Evolutionary conservation across 768 basidiomycete genomes (phyloP), one percentile per base, ranked within the genome.

Genomic region (Cyclocybe aegerita): DNA sequence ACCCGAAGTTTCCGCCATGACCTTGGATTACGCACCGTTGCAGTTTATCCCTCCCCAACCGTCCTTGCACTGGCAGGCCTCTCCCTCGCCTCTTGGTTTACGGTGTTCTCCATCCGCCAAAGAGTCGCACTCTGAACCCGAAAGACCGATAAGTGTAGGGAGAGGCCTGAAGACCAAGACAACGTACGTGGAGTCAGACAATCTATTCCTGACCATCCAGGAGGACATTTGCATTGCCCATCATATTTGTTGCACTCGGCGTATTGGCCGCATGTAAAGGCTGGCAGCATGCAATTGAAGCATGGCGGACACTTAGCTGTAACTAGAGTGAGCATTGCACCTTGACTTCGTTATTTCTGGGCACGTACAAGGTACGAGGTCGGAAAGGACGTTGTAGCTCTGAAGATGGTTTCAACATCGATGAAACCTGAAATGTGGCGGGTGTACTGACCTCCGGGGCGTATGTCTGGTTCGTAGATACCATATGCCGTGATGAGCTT

Each of bases 21-120:
- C 23, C 30, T 45, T 9, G 31, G 44, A 31, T 14, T 23, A 63
- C 82, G 50, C 46, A 94, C 95, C 94, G 70, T 99, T 98, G 73
- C 97, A 99, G 64, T 98, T 98, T 53, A 98, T 86, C 10, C 97
- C 96, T 37, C 80, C 80, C 96, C 96, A 99, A 0, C 94, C 96
- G 1, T 94, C 92, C 60, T 88, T 88, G 67, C 97, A 99, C 17
- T 93, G 78, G 67, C 96, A 98, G 9, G 80, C 69, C 46, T 86
- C 76, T 1, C 85, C 86, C 4, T 83, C 81, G 39, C 86, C 86
- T 53, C 97, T 77, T 17, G 93, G 84, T 48, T 83, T 82, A 23
- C 97, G 81, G 42, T 90, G 85, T 42, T 86, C 83, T 0, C 95
- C 95, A 55, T 98, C 94, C 11, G 93, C 86, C 29, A 98, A 76